phyloP scores from a whole-genome alignment of 345 rosid species.

The Gossypium sturtianum region DNA sequence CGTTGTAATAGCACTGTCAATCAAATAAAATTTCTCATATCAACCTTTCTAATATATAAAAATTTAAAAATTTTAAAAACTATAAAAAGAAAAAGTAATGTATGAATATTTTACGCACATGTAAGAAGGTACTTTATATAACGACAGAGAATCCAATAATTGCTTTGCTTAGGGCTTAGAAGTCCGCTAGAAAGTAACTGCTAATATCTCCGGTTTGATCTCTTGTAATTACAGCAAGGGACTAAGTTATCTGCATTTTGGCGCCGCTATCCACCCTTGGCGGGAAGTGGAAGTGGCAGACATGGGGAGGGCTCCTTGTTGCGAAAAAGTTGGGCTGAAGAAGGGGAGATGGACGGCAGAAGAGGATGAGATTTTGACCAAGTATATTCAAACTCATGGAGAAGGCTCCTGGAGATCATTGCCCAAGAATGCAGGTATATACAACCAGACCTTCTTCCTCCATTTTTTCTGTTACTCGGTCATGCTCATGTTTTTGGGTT shows the following conservation, averaged over 20 bases:
- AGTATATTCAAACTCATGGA: constrained; percentile 47
- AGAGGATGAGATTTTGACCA: constrained; percentile 43
- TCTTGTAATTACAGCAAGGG: not conserved
- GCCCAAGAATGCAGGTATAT: constrained; percentile 56
- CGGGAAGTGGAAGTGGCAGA: not conserved
- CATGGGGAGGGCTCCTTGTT: constrained; percentile 77
- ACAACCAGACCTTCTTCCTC: not conserved
- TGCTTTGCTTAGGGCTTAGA: no score
- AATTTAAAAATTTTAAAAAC: no score
- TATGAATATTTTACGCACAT: not conserved
- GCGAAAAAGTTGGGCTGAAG: constrained; percentile 61
- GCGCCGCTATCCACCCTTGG: not conserved
- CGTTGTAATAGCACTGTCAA: no score
- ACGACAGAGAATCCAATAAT: not conserved
- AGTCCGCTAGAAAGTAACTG: not conserved
- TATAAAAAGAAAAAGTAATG: no score
- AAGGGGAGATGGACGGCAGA: constrained; percentile 61
- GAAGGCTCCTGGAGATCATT: constrained; percentile 70
- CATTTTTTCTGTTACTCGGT: not conserved
- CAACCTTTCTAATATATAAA: no score
- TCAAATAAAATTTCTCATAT: no score
- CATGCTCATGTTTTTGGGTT: no score
- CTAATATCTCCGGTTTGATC: not conserved
- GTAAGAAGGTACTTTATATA: not conserved
- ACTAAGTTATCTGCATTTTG: not conserved